Evolutionary conservation across 1,139 yeast genomes (phyloP).

Genomic region (Zhuliangozyma parablackwelliae): DNA sequence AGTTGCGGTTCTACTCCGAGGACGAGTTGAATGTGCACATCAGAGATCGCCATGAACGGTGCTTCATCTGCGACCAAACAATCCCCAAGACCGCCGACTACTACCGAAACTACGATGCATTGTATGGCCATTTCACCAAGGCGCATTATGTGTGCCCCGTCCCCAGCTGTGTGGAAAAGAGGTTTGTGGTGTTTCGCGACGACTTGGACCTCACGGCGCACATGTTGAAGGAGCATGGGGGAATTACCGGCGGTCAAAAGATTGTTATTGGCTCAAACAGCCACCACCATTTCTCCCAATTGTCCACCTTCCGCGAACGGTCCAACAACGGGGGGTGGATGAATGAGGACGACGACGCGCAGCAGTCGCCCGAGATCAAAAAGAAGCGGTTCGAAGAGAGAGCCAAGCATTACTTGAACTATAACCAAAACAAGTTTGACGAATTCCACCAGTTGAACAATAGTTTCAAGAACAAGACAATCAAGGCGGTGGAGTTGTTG

Average conservation of each 20-base stretch:
- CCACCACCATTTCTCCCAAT: slow-evolving; percentile 59
- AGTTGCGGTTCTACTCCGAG: slow-evolving; percentile 75
- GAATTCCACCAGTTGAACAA: slow-evolving; percentile 49
- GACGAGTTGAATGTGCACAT: slow-evolving; percentile 84
- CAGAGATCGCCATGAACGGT: slow-evolving; percentile 80
- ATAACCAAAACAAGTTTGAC: slow-evolving; percentile 43
- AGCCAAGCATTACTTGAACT: slow-evolving; percentile 71
- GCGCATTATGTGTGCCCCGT: slow-evolving; percentile 78
- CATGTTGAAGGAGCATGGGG: slow-evolving; percentile 79
- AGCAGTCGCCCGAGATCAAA: slow-evolving; percentile 44
- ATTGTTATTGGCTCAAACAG: slow-evolving; percentile 40
- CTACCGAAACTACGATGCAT: slow-evolving; percentile 68
- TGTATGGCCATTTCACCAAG: slow-evolving; percentile 67
- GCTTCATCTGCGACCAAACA: slow-evolving; percentile 82
- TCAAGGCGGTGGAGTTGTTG: slow-evolving; percentile 49
- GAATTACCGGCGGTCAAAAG: slow-evolving; percentile 40
- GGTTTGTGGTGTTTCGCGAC: slow-evolving; percentile 87
- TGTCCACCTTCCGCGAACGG: slow-evolving; percentile 49
- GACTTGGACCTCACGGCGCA: slow-evolving; percentile 87
- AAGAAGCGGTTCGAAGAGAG: slow-evolving; percentile 73
- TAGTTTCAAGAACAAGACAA: slow-evolving; percentile 41
- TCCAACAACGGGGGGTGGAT: slow-evolving; percentile 4
- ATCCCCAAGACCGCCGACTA: slow-evolving; percentile 67
- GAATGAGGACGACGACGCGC: slow-evolving; percentile 29
- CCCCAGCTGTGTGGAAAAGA: slow-evolving; percentile 80